Base-by-base conservation (phyloP, 176 grass and related monocot species). In the Carex pumila region DNA sequence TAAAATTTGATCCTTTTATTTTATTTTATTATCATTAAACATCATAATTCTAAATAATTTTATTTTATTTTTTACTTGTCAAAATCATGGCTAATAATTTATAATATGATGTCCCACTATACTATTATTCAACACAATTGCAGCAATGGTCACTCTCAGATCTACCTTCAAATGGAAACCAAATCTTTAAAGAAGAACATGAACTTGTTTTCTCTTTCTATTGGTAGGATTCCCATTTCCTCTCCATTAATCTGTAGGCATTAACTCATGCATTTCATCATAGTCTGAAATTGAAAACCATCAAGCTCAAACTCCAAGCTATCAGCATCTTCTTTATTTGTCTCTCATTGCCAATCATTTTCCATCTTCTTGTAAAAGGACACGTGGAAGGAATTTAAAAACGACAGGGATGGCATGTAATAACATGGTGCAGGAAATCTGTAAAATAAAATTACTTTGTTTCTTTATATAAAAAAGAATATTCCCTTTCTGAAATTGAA, bases 301-400 rank as follows among this genome's bases (percentile, higher is more conserved):
- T 74, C 45, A 74, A 53, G 45, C 71, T 53, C 21, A 45, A 53
- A 53, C 45, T 53, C 12, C 71, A 53, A 54, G 21, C 47, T 29
- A 22, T 75, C 71, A 54, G 12, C 71, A 75, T 75, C 71, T 54
- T 54, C 71, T 75, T 54, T 75, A 54, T 53, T 75, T 75, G 19
- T 54, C 22, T 52, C 47, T 75, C 45, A 75, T 75, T 75, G 47
- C 4, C 71, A 75, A 75, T 54, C 71, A 54, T 75, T 54, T 75
- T 75, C 71, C 12, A 75, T 75, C 19, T 54, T 31, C 13, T 12
- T 75, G 22, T 6, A 75, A 3, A 14, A 17, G 2, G 22, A 75
- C 71, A 75, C 71, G 47, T 75, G 47, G 21, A 12, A 11, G 5
- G 3, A 14, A 1, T 54, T 75, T 0, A 0, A 75, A 19, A 25